These are phyloP conservation scores for Avicennia marina DNA, from an alignment of 257 asterid species.

Conservation along the genomic window DNA sequence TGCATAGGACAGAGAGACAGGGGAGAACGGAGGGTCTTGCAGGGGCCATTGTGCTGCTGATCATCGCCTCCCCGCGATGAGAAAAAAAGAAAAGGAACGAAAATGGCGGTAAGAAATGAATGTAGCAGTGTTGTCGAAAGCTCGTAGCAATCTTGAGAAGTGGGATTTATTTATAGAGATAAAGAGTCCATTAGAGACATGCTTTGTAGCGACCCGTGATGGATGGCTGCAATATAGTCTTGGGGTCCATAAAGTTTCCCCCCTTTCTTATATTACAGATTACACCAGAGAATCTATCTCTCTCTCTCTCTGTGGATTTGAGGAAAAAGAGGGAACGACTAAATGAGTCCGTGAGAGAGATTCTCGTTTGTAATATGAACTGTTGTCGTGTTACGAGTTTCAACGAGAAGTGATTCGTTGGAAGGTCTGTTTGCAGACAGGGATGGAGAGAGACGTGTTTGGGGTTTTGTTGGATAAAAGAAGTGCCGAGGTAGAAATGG, in stretches of 20 bases:
- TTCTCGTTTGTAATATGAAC: not conserved
- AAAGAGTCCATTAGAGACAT: not conserved
- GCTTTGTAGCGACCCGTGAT: conserved; percentile 70
- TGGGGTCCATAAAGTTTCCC: conserved; percentile 27
- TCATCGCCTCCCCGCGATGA: conserved; percentile 30
- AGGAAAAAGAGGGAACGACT: not conserved
- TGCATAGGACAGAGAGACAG: conserved; percentile 23
- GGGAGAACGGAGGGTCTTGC: conserved; percentile 32
- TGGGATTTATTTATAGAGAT: conserved; percentile 36
- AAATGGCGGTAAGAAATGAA: not conserved
- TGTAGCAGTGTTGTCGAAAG: not conserved
- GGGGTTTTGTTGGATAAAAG: conserved; percentile 10
- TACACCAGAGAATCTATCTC: conserved; percentile 27
- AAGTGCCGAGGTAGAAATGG: not conserved
- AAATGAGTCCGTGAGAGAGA: conserved; percentile 29
- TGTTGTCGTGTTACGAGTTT: conserved; percentile 14
- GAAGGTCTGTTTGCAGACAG: conserved; percentile 11
- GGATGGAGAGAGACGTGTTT: not conserved
- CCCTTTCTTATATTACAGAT: conserved; percentile 22
- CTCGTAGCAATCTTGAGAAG: conserved; percentile 5
- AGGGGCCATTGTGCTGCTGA: conserved; percentile 41
- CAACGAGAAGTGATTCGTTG: conserved; percentile 13
- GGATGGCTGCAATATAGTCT: conserved; percentile 25
- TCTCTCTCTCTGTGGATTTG: too few relatives aligned
- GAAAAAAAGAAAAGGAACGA: not conserved